Evolutionary conservation across 2,329 filamentous ascomycete species (phyloP).

Genomic region (Tolypocladium nubicola): DNA sequence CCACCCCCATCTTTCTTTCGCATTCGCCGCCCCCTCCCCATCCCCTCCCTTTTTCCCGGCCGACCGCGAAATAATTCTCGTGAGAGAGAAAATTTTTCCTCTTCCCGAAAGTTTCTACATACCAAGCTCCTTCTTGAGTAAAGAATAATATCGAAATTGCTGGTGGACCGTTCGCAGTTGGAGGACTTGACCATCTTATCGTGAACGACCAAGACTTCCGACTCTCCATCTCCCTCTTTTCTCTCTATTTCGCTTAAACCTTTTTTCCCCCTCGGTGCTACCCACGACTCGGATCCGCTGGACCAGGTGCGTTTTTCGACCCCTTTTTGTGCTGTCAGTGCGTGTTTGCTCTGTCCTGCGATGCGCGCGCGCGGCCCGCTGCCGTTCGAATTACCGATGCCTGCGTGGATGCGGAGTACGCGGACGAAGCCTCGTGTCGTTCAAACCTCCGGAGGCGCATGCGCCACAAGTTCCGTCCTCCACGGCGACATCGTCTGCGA

Average conservation of each 20-base stretch:
- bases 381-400: neutral
- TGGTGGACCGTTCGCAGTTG: neutral
- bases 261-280: neutral
- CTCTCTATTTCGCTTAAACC: neutral
- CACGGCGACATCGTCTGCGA: neutral
- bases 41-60: neutral
- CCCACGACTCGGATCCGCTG: neutral
- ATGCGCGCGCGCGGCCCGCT: neutral
- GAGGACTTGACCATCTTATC: neutral
- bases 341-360: neutral
- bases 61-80: neutral
- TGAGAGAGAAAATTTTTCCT: neutral
- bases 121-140: neutral
- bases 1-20: neutral
- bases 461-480: neutral
- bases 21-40: neutral
- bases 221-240: neutral
- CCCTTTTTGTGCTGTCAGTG: neutral
- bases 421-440: neutral
- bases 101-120: neutral
- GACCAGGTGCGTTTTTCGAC: neutral
- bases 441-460: neutral
- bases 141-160: neutral
- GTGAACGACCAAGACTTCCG: neutral
- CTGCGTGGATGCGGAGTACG: neutral